These are phyloP conservation scores for Pestalotiopsis sp. DNA, from an alignment of 2,329 filamentous ascomycete genomes.

Conservation along the genomic window DNA sequence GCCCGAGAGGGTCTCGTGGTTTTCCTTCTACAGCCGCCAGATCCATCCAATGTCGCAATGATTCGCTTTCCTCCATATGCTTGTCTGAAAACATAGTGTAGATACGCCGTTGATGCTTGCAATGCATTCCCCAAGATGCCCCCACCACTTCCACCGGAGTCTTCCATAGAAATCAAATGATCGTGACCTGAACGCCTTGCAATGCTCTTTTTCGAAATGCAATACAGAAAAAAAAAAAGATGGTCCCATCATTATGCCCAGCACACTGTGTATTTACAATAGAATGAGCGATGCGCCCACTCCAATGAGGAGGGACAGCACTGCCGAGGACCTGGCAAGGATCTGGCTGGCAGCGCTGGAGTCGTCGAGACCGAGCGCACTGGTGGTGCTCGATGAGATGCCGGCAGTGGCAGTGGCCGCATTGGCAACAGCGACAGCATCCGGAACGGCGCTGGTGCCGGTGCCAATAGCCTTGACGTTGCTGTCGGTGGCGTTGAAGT, in stretches of 20 bases:
- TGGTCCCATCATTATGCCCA: not conserved
- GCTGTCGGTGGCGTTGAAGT: constrained; percentile 56
- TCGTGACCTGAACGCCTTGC: constrained; percentile 10
- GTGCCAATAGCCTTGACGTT: constrained; percentile 58
- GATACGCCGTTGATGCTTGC: not conserved
- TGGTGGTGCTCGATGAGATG: constrained; percentile 22
- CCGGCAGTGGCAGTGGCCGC: constrained; percentile 53
- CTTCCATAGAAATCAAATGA: not conserved
- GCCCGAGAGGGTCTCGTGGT: not conserved
- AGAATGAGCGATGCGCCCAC: constrained; percentile 7
- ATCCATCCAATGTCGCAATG: not conserved
- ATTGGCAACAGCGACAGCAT: constrained; percentile 52
- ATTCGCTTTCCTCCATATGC: not conserved
- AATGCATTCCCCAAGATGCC: not conserved
- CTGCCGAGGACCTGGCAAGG: not conserved
- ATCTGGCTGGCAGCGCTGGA: constrained; percentile 8
- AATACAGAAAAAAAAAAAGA: not conserved
- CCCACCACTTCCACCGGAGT: not conserved
- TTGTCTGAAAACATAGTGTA: not conserved
- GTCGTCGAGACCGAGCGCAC: constrained; percentile 2
- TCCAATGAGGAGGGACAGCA: constrained; percentile 3
- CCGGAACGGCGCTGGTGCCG: constrained; percentile 53
- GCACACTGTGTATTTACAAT: constrained; percentile 1
- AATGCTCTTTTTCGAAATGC: constrained; percentile 4
- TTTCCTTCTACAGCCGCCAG: not conserved